Percentiles rank a stretch among this genome's conserved stretches.
Evolutionary conservation across 352 stramenopile genomes (phyloP).

Genomic region (Phytophthora palmivora): DNA sequence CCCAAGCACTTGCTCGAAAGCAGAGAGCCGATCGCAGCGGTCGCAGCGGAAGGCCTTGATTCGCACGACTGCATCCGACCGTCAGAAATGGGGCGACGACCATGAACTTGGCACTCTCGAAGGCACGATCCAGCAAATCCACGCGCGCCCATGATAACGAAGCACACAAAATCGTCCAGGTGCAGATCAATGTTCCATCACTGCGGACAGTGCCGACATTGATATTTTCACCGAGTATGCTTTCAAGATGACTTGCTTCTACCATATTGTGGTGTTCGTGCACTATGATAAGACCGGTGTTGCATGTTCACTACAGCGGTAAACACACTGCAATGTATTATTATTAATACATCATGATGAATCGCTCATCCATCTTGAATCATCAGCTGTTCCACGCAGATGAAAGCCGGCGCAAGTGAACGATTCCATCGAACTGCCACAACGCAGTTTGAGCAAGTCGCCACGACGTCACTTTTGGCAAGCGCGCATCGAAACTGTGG

Average conservation of each 20-base stretch:
- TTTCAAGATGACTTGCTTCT: too few relatives aligned
- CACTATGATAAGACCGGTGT: neutral
- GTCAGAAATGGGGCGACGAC: slow-evolving; percentile 29
- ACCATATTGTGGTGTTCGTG: too few relatives aligned
- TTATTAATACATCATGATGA: too few relatives aligned
- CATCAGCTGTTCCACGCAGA: slow-evolving; percentile 7
- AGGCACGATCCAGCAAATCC: slow-evolving; percentile 16
- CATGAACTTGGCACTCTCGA: slow-evolving; percentile 8
- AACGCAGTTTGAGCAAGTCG: neutral
- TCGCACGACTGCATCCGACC: slow-evolving; percentile 25
- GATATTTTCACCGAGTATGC: too few relatives aligned
- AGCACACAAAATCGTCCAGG: neutral
- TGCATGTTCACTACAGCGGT: too few relatives aligned
- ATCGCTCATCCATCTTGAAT: slow-evolving; percentile 1
- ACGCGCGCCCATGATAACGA: neutral
- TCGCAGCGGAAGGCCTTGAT: neutral
- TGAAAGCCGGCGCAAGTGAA: slow-evolving; percentile 4
- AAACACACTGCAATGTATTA: too few relatives aligned
- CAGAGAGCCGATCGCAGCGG: slow-evolving; percentile 10
- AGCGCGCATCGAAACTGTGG: slow-evolving; percentile 3
- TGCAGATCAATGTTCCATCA: neutral
- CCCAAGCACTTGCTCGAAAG: neutral
- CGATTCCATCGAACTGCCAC: neutral
- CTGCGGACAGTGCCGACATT: too few relatives aligned
- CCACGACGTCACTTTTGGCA: neutral